Evolutionary conservation across 257 asterid genomes (phyloP).

Genomic region (Ocimum tenuiflorum): DNA sequence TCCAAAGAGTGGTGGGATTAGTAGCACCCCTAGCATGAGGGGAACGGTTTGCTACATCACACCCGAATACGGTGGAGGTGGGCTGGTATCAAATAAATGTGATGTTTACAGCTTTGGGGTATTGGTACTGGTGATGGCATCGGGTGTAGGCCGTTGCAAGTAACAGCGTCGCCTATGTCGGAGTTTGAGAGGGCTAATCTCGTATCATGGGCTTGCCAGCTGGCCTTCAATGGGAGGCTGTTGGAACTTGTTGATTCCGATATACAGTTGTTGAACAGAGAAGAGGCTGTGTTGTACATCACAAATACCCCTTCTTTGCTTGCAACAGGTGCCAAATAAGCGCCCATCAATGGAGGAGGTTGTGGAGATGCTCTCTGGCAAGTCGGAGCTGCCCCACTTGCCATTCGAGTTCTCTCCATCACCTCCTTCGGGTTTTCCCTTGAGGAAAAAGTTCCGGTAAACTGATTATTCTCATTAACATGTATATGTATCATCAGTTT

Average conservation of each 20-base stretch:
- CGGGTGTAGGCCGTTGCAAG: conserved; percentile 90
- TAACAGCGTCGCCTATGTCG: conserved; percentile 83
- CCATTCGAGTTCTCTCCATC: conserved; percentile 93
- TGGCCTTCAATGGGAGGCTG: conserved; percentile 65
- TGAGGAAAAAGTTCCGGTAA: conserved; percentile 61
- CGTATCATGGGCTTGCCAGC: conserved; percentile 84
- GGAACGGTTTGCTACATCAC: conserved; percentile 93
- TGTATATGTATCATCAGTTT: neutral
- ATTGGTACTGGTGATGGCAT: conserved; percentile 57
- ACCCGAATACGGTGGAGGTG: conserved; percentile 78
- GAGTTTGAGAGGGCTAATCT: conserved; percentile 90
- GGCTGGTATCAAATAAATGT: conserved; percentile 58
- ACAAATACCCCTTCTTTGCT: conserved; percentile 73
- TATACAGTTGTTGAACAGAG: conserved; percentile 43
- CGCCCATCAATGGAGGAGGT: conserved; percentile 76
- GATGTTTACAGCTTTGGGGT: conserved; percentile 94
- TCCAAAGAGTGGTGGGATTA: conserved; percentile 85
- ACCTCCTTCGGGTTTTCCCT: conserved; percentile 66
- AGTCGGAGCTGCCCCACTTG: conserved; percentile 72
- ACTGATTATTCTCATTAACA: neutral
- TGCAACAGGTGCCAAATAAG: conserved; percentile 64
- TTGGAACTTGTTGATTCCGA: conserved; percentile 73
- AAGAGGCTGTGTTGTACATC: conserved; percentile 58
- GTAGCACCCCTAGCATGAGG: conserved; percentile 94
- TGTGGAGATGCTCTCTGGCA: conserved; percentile 76